These are phyloP conservation scores for Stephanodiscus minutulus DNA, from an alignment of 108 stramenopile genomes.

Conservation along the genomic window DNA sequence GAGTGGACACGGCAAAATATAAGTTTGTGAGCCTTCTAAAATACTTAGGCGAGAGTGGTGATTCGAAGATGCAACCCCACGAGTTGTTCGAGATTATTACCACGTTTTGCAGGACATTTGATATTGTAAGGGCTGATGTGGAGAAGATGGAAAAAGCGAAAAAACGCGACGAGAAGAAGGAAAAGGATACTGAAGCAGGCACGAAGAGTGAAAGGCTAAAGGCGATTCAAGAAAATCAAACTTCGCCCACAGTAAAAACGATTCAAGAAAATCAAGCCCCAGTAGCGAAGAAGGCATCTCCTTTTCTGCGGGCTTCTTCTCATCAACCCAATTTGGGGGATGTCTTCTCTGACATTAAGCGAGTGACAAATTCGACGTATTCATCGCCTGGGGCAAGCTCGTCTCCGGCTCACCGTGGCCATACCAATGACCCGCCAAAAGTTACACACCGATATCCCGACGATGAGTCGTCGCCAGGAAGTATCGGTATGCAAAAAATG, in stretches of 20 bases:
- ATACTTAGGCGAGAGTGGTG: slow-evolving; percentile 83
- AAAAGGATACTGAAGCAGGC: slow-evolving; percentile 3
- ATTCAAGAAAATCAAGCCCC: too few species aligned
- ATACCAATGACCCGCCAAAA: slow-evolving; percentile 2
- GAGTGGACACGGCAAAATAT: slow-evolving; percentile 71
- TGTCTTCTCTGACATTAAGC: slow-evolving; percentile 37
- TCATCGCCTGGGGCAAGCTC: not conserved
- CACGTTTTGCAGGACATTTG: slow-evolving; percentile 77
- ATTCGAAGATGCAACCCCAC: slow-evolving; percentile 71
- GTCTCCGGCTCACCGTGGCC: slow-evolving; percentile 3
- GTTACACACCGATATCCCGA: slow-evolving; percentile 2
- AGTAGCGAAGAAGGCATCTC: not conserved
- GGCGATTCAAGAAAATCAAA: slow-evolving; percentile 26
- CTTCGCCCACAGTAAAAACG: too few species aligned
- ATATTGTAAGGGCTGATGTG: slow-evolving; percentile 78
- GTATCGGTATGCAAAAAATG: not conserved
- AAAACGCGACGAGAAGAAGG: slow-evolving; percentile 47
- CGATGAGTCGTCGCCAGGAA: not conserved
- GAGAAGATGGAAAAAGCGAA: slow-evolving; percentile 69
- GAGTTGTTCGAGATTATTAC: slow-evolving; percentile 84
- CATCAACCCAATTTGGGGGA: slow-evolving; percentile 36
- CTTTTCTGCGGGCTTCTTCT: slow-evolving; percentile 22
- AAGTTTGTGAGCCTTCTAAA: slow-evolving; percentile 69
- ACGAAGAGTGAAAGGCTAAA: slow-evolving; percentile 20
- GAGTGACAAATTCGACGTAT: slow-evolving; percentile 7